These are phyloP conservation scores for Syzygium grande DNA, from an alignment of 345 rosid species.

Conservation along the genomic window DNA sequence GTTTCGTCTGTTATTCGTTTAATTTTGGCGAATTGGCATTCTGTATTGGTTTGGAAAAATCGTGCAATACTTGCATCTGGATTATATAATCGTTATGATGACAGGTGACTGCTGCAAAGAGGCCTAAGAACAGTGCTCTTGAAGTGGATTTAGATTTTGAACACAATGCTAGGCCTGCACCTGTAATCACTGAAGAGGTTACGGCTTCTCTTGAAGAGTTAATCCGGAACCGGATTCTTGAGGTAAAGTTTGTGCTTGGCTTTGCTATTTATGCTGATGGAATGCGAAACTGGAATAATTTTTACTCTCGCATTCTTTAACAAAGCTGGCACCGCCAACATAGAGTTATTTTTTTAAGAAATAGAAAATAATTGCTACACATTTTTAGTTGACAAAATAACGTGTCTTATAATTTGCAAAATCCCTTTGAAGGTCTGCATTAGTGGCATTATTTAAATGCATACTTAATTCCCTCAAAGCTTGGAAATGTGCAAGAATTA, in stretches of 20 bases:
- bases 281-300: not conserved
- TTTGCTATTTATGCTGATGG: not conserved
- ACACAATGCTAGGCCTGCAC: conserved; percentile 89
- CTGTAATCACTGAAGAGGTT: conserved; percentile 91
- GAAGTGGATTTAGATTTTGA: conserved; percentile 97
- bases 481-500: not conserved
- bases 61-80: not conserved
- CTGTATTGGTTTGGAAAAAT: not conserved
- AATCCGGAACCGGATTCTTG: conserved; percentile 62
- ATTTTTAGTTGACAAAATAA: not conserved
- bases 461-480: not conserved
- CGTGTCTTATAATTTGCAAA: not conserved
- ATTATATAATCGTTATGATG: not conserved
- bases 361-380: not conserved
- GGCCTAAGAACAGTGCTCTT: conserved; percentile 92
- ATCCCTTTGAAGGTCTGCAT: not conserved
- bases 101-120: conserved; percentile 78
- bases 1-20: not conserved
- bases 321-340: not conserved
- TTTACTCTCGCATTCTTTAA: not conserved
- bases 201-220: conserved; percentile 81
- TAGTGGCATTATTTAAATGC: not conserved
- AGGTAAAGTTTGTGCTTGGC: conserved; percentile 28
- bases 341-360: not conserved
- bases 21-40: not conserved